A percentile compares a stretch with the other conserved stretches of the same genome.
phyloP scores from a whole-genome alignment of 768 basidiomycete species.

The Agrocybe chaxingu region DNA sequence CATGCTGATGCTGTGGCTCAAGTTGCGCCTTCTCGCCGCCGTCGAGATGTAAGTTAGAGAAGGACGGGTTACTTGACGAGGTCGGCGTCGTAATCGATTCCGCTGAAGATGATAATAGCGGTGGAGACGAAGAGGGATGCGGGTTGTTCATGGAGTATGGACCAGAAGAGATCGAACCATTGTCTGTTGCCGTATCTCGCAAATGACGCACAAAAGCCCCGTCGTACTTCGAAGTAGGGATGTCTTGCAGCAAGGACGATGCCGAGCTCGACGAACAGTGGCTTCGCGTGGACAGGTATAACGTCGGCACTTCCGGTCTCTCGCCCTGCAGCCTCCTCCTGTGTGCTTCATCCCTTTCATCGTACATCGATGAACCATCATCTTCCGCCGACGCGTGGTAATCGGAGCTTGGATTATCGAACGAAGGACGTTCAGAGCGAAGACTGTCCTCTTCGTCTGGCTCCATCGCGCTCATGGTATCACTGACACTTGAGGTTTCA shows the following conservation, averaged over 20 bases:
- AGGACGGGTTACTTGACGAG: constrained; percentile 47
- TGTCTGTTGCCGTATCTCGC: constrained; percentile 12
- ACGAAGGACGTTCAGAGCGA: constrained; percentile 21
- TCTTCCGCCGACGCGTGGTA: constrained; percentile 36
- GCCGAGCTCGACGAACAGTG: constrained; percentile 27
- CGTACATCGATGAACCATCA: constrained; percentile 12
- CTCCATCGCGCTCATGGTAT: constrained; percentile 9
- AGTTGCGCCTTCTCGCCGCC: constrained; percentile 11
- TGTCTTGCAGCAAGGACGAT: constrained; percentile 17
- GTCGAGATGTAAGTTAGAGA: constrained; percentile 28
- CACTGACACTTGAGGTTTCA: not conserved
- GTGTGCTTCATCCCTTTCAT: constrained; percentile 9
- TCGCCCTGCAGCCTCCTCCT: constrained; percentile 13
- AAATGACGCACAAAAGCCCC: not conserved
- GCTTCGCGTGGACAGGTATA: constrained; percentile 34
- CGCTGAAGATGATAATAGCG: constrained; percentile 53
- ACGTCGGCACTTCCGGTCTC: constrained; percentile 29
- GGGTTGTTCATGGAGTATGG: constrained; percentile 19
- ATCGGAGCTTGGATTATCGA: constrained; percentile 27
- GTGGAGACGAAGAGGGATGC: constrained; percentile 28
- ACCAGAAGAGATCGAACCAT: constrained; percentile 28
- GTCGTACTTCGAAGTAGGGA: not conserved
- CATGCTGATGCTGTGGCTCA: constrained; percentile 13
- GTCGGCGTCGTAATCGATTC: constrained; percentile 59
- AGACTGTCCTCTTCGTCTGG: constrained; percentile 24